Base-by-base conservation (phyloP, 441 rosid genomes). In the Mallotus japonicus region DNA sequence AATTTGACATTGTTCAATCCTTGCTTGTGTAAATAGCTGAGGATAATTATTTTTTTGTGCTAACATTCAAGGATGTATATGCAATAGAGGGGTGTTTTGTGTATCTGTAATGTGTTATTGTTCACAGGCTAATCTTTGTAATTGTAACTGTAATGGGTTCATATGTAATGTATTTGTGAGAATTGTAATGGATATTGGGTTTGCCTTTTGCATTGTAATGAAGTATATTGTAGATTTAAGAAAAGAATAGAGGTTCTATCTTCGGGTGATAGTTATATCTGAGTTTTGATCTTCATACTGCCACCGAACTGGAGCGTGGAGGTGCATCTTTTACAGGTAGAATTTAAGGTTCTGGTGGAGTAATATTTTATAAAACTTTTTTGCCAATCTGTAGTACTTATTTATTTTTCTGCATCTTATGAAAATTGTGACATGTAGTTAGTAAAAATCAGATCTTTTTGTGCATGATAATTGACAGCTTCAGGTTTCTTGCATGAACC, bases 271-370 rank as follows among this genome's bases (percentile, higher is more conserved):
- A 74, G 74, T 67, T 70, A 53, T 44, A 60, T 50, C 49, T 80
- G 73, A 70, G 51, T 65, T 77, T 76, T 66, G 72, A 20, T 75
- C 80, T 66, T 74, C 75, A 28, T 74, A 32, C 59, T 46, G 57
- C 78, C 69, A 28, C 62, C 40, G 55, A 70, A 75, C 62, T 65
- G 71, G 73, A 74, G 79, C 63, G 64, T 72, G 77, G 76, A 79
- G 77, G 70, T 81, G 55, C 79, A 28, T 80, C 81, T 72, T 78
- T 53, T 53, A 51, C 88, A 83, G 90, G 89, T 86, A 83, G 87
- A 74, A 53, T 75, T 71, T 82, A 65, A 73, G 80, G 75, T 76
- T 84, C 73, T 42, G 37, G 50, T 76, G 42, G 73, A 59, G 58
- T 37, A 53, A 60, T 68, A 71, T 64, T 34, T 19, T 57, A 63